Conservation (phyloP, 2,329 filamentous ascomycete genomes). For the Xenoacremonium recifei region DNA sequence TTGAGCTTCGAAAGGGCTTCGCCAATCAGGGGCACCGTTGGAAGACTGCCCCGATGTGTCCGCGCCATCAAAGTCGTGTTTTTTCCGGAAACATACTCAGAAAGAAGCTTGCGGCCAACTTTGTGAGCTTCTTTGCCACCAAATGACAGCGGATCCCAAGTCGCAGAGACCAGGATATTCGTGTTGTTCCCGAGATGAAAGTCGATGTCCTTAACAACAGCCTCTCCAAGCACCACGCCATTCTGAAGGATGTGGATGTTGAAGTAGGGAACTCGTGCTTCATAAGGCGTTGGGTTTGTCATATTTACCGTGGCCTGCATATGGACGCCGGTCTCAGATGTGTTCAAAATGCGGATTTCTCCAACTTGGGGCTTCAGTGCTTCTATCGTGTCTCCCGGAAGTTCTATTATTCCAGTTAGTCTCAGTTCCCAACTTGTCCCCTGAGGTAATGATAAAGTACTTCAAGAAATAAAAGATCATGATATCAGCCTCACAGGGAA, state of each 20-base stretch:
- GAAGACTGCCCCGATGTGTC: slow-evolving; percentile 70
- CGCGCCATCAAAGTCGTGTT: slow-evolving; percentile 79
- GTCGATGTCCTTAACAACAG: slow-evolving; percentile 61
- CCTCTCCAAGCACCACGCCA: slow-evolving; percentile 71
- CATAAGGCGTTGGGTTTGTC: slow-evolving; percentile 87
- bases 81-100: slow-evolving; percentile 81
- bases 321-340: slow-evolving; percentile 67
- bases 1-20: slow-evolving; percentile 69
- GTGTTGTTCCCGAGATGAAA: slow-evolving; percentile 71
- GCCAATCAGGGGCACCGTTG: slow-evolving; percentile 69
- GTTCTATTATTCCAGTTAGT: slow-evolving; percentile 50
- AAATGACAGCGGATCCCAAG: slow-evolving; percentile 68
- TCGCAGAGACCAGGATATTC: slow-evolving; percentile 63
- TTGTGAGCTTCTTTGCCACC: slow-evolving; percentile 60
- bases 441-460: slow-evolving; percentile 30
- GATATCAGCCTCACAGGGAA: slow-evolving; percentile 25
- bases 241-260: slow-evolving; percentile 76
- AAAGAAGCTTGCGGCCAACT: slow-evolving; percentile 72
- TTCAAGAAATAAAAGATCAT: slow-evolving; percentile 22
- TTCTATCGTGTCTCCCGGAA: slow-evolving; percentile 52
- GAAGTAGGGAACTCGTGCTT: slow-evolving; percentile 75
- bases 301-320: slow-evolving; percentile 75
- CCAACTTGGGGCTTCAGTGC: slow-evolving; percentile 62
- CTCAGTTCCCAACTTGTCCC: slow-evolving; percentile 10
- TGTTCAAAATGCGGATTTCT: slow-evolving; percentile 70